Evolutionary conservation across 176 grass and related monocot species (phyloP).

Genomic region (Oryza officinalis): DNA sequence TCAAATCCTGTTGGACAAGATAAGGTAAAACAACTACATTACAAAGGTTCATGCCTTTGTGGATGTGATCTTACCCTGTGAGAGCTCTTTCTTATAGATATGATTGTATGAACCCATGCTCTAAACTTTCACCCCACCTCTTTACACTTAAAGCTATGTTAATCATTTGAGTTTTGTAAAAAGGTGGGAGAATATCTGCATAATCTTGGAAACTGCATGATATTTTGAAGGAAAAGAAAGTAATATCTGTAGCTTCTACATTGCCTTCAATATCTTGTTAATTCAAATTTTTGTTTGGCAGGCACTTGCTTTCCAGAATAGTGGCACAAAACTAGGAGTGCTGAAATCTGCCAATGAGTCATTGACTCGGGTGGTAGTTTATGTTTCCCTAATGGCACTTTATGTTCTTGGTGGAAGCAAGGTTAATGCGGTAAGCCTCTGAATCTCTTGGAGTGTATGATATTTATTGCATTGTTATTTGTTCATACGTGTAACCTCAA

Average conservation of each 20-base stretch:
- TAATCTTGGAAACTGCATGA: not conserved
- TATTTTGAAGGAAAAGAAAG: not conserved
- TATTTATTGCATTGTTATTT: not conserved
- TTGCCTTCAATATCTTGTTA: constrained; percentile 20
- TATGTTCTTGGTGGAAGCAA: constrained; percentile 92
- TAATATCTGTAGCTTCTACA: not conserved
- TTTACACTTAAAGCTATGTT: not conserved
- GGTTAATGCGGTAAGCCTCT: constrained; percentile 80
- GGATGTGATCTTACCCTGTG: not conserved
- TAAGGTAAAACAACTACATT: not conserved
- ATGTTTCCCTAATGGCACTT: constrained; percentile 85
- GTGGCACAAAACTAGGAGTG: constrained; percentile 81
- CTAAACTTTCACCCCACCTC: not conserved
- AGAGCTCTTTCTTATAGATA: not conserved
- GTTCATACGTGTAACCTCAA: not conserved
- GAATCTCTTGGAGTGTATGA: not conserved
- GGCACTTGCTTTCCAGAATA: constrained; percentile 79
- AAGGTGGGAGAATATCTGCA: not conserved
- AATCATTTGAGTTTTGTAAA: not conserved
- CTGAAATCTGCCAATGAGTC: constrained; percentile 98
- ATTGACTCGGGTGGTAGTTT: constrained; percentile 83
- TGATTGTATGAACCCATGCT: not conserved
- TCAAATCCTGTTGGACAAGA: not conserved
- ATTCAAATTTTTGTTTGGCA: constrained; percentile 45
- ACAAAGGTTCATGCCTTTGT: not conserved